Percentiles rank a stretch among this genome's conserved stretches.
Evolutionary conservation across 331 rosid species (phyloP).

Genomic region (Ulmus americana): DNA sequence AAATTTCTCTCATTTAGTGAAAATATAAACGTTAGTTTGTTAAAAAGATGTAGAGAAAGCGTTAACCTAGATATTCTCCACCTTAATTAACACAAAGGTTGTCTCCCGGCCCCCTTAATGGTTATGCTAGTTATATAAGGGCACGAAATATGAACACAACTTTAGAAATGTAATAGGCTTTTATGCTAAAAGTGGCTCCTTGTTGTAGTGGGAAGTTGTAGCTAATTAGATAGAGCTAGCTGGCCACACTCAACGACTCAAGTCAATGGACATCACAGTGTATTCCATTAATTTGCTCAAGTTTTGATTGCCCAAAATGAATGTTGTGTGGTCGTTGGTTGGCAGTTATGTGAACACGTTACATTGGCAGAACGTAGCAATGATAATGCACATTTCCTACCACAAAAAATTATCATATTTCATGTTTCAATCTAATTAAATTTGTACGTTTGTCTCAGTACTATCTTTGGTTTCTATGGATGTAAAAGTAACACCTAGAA

Average conservation of each 20-base stretch:
- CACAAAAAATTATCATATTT: neutral
- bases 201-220: neutral
- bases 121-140: no score
- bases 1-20: no score
- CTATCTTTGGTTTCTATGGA: no score
- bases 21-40: no score
- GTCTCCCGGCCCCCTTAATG: neutral
- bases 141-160: neutral
- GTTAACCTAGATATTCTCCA: neutral
- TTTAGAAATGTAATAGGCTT: neutral
- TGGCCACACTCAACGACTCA: neutral
- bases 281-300: neutral
- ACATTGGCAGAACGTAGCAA: conserved; percentile 6
- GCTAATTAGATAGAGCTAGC: neutral
- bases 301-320: conserved; percentile 7
- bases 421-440: no score
- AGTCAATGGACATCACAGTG: neutral
- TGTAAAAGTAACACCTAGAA: no score
- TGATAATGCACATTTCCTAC: conserved; percentile 28
- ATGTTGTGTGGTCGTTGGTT: conserved; percentile 4
- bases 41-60: no score
- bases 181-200: neutral
- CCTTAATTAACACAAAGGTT: neutral
- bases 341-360: conserved; percentile 3
- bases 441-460: no score